Percentiles rank a stretch among this genome's conserved stretches.
Conservation (phyloP, 1,284 basidiomycete genomes). For the Moesziomyces sp. region DNA sequence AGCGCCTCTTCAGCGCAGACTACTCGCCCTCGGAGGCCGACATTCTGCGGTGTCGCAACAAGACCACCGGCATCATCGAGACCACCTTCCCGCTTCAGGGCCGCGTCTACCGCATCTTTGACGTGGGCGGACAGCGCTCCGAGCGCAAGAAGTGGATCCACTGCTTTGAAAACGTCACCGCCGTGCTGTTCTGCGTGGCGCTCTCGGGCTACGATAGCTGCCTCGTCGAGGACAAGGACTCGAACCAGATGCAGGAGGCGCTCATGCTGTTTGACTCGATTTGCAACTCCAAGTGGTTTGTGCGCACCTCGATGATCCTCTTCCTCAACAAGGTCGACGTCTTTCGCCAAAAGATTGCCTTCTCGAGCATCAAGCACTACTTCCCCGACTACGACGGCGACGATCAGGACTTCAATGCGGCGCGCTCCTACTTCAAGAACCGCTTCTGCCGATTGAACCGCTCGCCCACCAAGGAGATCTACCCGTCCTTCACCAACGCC, state of each 20-base stretch:
- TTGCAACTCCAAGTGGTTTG: slow-evolving; percentile 95
- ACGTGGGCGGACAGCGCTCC: slow-evolving; percentile 89
- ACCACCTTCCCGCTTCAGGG: slow-evolving; percentile 77
- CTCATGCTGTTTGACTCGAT: slow-evolving; percentile 96
- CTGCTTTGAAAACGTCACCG: slow-evolving; percentile 73
- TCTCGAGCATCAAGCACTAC: slow-evolving; percentile 83
- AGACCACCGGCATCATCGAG: slow-evolving; percentile 94
- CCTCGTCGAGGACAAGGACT: slow-evolving; percentile 90
- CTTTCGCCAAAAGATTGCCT: slow-evolving; percentile 81
- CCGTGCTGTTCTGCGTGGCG: slow-evolving; percentile 85
- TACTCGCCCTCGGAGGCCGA: slow-evolving; percentile 80
- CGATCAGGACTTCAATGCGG: slow-evolving; percentile 75
- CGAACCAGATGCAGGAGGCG: slow-evolving; percentile 95
- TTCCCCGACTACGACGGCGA: slow-evolving; percentile 70
- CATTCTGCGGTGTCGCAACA: slow-evolving; percentile 84
- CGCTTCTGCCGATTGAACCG: slow-evolving; percentile 84
- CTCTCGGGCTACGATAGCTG: slow-evolving; percentile 91
- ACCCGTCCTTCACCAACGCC: slow-evolving; percentile 86
- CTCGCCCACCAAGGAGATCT: slow-evolving; percentile 88
- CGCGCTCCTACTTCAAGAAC: slow-evolving; percentile 88
- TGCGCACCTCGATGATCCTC: slow-evolving; percentile 88
- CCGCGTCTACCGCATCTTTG: slow-evolving; percentile 75
- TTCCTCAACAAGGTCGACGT: slow-evolving; percentile 76
- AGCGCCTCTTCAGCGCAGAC: slow-evolving; percentile 78
- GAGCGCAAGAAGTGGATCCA: slow-evolving; percentile 79